These are phyloP conservation scores for Ramichloridium luteum DNA, from an alignment of 2,329 filamentous ascomycete species.

Conservation along the genomic window DNA sequence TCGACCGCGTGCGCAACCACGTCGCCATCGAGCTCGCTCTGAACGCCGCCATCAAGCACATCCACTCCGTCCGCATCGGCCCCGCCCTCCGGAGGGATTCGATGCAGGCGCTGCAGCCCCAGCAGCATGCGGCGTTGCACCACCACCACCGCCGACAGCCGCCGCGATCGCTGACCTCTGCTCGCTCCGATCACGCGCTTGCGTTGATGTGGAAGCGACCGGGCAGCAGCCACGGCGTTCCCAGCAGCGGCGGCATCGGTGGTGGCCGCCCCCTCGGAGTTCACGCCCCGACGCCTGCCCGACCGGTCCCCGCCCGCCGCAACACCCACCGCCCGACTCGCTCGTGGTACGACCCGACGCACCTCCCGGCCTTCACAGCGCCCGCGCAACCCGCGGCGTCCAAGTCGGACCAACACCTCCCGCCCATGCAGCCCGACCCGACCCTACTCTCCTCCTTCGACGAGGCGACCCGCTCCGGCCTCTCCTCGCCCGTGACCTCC, in stretches of 20 bases:
- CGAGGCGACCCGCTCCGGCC: slow-evolving; percentile 10
- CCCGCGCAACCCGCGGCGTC: slow-evolving; percentile 5
- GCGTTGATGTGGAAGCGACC: background rate
- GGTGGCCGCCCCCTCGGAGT: no score
- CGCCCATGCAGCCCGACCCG: background rate
- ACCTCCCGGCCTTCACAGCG: background rate
- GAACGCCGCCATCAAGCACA: slow-evolving; percentile 50
- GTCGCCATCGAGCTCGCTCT: slow-evolving; percentile 81
- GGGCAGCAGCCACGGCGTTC: background rate
- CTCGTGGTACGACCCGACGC: slow-evolving; percentile 5
- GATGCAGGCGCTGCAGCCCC: no score
- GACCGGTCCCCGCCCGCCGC: background rate
- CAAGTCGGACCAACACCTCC: slow-evolving; percentile 1
- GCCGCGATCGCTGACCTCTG: background rate
- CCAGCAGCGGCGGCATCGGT: no score
- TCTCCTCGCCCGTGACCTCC: slow-evolving; percentile 13
- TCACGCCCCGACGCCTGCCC: no score
- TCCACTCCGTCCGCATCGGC: slow-evolving; percentile 4
- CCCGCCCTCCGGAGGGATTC: no score
- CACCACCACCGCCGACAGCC: no score
- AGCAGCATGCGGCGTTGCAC: no score
- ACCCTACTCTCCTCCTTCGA: slow-evolving; percentile 12
- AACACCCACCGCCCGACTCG: background rate
- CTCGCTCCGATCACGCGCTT: background rate
- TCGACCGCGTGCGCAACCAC: slow-evolving; percentile 73